phyloP scores from a whole-genome alignment of 164 flowering plant genomes.

The Sextonia rubra region DNA sequence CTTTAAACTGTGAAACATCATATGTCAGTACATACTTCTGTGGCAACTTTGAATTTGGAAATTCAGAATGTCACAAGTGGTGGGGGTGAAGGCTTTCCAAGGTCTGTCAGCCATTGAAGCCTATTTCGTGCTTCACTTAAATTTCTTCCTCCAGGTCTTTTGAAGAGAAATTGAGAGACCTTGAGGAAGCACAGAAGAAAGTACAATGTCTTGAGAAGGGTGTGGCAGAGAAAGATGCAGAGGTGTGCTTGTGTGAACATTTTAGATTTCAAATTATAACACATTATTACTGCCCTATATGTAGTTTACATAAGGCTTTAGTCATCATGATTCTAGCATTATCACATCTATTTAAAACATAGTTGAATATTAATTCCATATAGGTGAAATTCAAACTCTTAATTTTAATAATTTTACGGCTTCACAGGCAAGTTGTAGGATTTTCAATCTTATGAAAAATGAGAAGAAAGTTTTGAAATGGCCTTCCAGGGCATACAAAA shows the following conservation, averaged over 20 bases:
- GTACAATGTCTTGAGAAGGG: constrained; percentile 54
- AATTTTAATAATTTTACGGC: no score
- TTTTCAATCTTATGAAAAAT: no score
- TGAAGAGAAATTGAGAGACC: constrained; percentile 50
- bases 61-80: constrained; percentile 30
- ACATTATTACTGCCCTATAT: no score
- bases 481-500: no score
- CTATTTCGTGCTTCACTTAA: not conserved
- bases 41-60: constrained; percentile 7
- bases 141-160: constrained; percentile 34
- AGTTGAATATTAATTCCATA: no score
- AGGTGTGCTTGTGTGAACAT: constrained; percentile 38
- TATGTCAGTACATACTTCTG: constrained; percentile 29
- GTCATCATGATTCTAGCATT: no score
- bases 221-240: constrained; percentile 51
- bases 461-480: no score
- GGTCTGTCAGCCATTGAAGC: constrained; percentile 32
- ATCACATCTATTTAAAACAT: no score
- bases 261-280: not conserved
- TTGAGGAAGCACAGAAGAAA: constrained; percentile 46
- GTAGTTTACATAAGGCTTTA: no score
- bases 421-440: no score
- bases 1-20: constrained; percentile 65
- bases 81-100: constrained; percentile 46
- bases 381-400: no score